These are phyloP conservation scores for Dothidotthia symphoricarpi DNA, from an alignment of 2,329 filamentous ascomycete genomes.

Conservation along the genomic window DNA sequence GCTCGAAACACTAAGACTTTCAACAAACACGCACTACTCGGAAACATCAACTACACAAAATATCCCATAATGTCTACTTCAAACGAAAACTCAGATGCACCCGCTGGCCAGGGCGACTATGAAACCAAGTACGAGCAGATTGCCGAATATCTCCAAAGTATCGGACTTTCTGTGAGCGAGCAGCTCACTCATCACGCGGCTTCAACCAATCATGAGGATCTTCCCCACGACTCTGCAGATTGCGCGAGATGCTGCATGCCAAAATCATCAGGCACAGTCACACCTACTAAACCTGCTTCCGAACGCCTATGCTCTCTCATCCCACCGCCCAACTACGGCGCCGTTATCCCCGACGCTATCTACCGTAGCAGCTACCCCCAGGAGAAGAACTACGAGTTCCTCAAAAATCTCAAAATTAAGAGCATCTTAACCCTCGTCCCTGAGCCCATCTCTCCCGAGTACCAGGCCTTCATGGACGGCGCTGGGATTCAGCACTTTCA, in stretches of 20 bases:
- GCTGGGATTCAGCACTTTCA: constrained; percentile 70
- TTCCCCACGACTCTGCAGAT: constrained; percentile 21
- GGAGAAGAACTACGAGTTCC: constrained; percentile 66
- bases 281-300: constrained; percentile 6
- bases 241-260: constrained; percentile 12
- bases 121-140: constrained; percentile 20
- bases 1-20: too few relatives aligned
- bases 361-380: constrained; percentile 82
- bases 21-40: background rate
- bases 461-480: constrained; percentile 60
- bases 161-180: constrained; percentile 23
- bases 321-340: constrained; percentile 72
- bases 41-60: background rate
- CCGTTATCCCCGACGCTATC: constrained; percentile 67
- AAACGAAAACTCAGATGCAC: constrained; percentile 4
- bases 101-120: constrained; percentile 5
- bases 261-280: constrained; percentile 15
- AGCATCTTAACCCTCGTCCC: constrained; percentile 68
- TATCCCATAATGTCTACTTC: constrained; percentile 13
- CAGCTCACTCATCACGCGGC: constrained; percentile 30
- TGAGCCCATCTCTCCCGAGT: constrained; percentile 49
- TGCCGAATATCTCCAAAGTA: constrained; percentile 19
- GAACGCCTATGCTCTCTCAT: constrained; percentile 39
- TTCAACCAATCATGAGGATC: constrained; percentile 34
- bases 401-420: constrained; percentile 68